Percentiles rank a stretch among this genome's conserved stretches.
Evolutionary conservation across 2,329 filamentous ascomycete genomes (phyloP).

Genomic region (Colletotrichum viniferum): DNA sequence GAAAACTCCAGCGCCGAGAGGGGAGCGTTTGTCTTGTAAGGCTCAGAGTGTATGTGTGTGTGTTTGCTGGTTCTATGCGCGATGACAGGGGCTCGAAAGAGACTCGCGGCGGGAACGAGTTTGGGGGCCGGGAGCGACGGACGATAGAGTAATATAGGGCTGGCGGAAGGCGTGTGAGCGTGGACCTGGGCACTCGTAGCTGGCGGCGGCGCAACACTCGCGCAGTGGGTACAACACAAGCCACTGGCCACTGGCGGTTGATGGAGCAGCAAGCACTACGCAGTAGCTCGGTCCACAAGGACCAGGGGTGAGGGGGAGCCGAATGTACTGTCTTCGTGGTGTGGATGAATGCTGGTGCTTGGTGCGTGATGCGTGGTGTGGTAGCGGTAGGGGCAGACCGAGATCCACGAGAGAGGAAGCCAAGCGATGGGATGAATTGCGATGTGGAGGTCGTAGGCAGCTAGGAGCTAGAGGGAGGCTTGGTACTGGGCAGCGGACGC

Average conservation of each 20-base stretch:
- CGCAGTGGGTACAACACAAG: neutral
- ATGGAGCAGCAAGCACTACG: neutral
- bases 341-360: neutral
- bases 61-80: neutral
- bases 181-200: constrained; percentile 7
- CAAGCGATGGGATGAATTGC: constrained; percentile 6
- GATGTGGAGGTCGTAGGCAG: constrained; percentile 2
- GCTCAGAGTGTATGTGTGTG: neutral
- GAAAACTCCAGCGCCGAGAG: neutral
- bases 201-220: neutral
- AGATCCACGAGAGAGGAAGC: constrained; percentile 8
- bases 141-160: constrained; percentile 18
- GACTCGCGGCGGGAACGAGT: constrained; percentile 5
- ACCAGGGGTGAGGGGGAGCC: constrained; percentile 13
- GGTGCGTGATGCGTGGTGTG: neutral
- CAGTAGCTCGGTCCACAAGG: constrained; percentile 10
- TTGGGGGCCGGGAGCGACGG: constrained; percentile 12
- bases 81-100: neutral
- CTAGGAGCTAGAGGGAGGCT: neutral
- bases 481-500: constrained; percentile 1
- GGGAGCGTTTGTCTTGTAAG: neutral
- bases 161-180: constrained; percentile 9
- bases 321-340: neutral
- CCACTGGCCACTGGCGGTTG: neutral
- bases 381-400: neutral